Base-by-base conservation (phyloP, 495 filamentous ascomycete genomes). In the Penicillium simplicissimum region DNA sequence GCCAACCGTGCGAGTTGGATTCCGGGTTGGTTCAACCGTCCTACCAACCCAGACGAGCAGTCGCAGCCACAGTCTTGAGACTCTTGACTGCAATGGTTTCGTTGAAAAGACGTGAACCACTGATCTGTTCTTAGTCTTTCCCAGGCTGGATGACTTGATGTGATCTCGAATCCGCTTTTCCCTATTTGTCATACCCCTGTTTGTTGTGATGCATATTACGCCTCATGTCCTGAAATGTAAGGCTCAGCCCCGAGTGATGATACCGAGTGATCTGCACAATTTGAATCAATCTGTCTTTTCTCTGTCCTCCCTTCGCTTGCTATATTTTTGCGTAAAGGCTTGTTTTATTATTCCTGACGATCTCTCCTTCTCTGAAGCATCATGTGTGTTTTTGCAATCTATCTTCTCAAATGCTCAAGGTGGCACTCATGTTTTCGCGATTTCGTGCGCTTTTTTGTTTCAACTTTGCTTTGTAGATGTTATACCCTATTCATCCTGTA, bases 1-100 rank as follows among this genome's bases (percentile, higher is more conserved):
- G 84, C 82, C 10, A 88, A 88, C 69, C 71, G 86, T 49, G 80
- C 73, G 43, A 85, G 82, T 64, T 88, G 86, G 86, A 85, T 88
- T 59, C 70, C 74, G n/a, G 55, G 59, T 3, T 86, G 82, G 82
- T 83, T 86, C 67, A 79, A 79, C 54, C 73, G 74, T 35, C 69
- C 60, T 10, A 52, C 68, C 48, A 68, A 67, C 60, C 45, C 67
- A n/a, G 67, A 69, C 8, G 65, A 70, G 38, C 55, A 58, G 33
- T 25, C 53, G 11, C 59, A 53, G 43, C 42, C 59, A 2, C 62
- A 53, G 40, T 52, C 48, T 35, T 63, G 61, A 53, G 51, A 19
- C n/a, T 23, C 14, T 19, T 4, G 3, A 21, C 13, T 15, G 19
- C 9, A 13, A 36, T 19, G 2, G 33, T 13, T 36, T n/a, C 13